Evolutionary conservation across 495 filamentous ascomycete species (phyloP).

Genomic region (Amniculicola lignicola): DNA sequence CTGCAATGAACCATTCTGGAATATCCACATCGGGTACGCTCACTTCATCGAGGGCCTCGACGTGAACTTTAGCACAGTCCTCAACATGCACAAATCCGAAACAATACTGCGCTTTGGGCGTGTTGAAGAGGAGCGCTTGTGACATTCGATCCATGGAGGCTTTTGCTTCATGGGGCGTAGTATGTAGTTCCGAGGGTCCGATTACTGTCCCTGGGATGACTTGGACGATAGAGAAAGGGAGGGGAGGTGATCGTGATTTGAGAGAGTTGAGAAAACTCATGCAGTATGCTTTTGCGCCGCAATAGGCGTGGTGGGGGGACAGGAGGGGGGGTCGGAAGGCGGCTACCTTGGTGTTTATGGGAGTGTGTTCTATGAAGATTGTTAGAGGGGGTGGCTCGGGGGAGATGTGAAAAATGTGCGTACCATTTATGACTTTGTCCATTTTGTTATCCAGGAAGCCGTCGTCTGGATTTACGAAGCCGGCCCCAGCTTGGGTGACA

Average conservation of each 20-base stretch:
- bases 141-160: slow-evolving; percentile 19
- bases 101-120: slow-evolving; percentile 4
- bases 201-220: slow-evolving; percentile 28
- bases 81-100: slow-evolving; percentile 26
- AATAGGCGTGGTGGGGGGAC: slow-evolving; percentile 24
- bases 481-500: slow-evolving; percentile 26
- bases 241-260: not conserved
- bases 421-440: slow-evolving; percentile 22
- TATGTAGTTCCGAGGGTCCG: slow-evolving; percentile 16
- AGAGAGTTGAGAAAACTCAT: slow-evolving; percentile 20
- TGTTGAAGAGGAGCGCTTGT: slow-evolving; percentile 16
- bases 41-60: slow-evolving; percentile 15
- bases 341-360: not conserved
- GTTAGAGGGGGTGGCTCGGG: not conserved
- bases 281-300: slow-evolving; percentile 24
- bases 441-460: slow-evolving; percentile 18
- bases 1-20: slow-evolving; percentile 23
- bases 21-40: slow-evolving; percentile 1
- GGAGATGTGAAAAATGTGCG: not conserved
- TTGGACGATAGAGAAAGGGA: slow-evolving; percentile 24
- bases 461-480: slow-evolving; percentile 20
- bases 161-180: not conserved
- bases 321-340: slow-evolving; percentile 22
- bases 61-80: slow-evolving; percentile 20
- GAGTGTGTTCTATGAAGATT: slow-evolving; percentile 5